phyloP scores from a whole-genome alignment of 2,329 filamentous ascomycete genomes.

The Calonectria ilicicola region DNA sequence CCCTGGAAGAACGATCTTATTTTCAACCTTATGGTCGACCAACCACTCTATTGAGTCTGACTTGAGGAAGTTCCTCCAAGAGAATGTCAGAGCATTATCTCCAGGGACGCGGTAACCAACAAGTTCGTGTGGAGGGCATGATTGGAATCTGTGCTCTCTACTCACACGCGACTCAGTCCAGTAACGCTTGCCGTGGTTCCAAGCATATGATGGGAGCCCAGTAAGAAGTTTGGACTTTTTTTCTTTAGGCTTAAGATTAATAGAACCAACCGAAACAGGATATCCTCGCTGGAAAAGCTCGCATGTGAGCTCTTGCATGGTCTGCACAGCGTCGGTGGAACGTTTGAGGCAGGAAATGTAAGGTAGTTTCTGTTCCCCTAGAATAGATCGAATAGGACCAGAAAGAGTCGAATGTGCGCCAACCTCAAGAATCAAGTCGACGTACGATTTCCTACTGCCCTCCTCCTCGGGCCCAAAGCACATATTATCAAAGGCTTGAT shows the following conservation, averaged over 20 bases:
- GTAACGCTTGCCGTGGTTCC: slow-evolving; percentile 46
- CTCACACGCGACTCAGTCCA: slow-evolving; percentile 50
- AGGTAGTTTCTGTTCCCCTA: neutral
- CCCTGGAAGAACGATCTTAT: neutral
- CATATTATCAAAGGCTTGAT: neutral
- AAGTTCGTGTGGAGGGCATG: neutral
- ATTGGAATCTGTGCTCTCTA: slow-evolving; percentile 30
- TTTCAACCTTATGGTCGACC: neutral
- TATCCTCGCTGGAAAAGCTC: neutral
- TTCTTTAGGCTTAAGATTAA: neutral
- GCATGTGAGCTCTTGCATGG: neutral
- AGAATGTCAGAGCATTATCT: neutral
- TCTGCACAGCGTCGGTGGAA: neutral
- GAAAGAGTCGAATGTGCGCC: neutral
- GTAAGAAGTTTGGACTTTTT: slow-evolving; percentile 3
- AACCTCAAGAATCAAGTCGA: neutral
- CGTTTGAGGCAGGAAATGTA: neutral
- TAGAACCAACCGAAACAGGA: neutral
- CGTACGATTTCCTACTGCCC: neutral
- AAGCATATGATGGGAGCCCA: slow-evolving; percentile 48
- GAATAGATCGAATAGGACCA: neutral
- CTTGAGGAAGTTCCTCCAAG: neutral
- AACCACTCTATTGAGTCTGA: neutral
- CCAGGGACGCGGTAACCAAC: neutral
- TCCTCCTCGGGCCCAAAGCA: neutral